These are phyloP conservation scores for Pigoraptor vietnamica DNA, from an alignment of 78 protist species.

Conservation along the genomic window DNA sequence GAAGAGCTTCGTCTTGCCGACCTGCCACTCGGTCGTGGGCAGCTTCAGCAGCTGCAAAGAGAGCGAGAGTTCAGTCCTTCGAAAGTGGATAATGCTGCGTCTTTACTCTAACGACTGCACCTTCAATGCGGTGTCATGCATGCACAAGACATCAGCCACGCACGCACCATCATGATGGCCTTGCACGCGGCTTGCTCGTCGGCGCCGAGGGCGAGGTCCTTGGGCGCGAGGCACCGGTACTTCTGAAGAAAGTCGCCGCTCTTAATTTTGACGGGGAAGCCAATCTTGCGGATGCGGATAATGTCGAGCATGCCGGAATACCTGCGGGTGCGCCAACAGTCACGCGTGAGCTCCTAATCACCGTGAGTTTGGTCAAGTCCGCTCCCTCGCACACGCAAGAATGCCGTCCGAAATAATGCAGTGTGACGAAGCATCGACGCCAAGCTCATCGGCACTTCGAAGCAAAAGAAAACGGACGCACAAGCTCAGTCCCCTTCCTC, in stretches of 20 bases:
- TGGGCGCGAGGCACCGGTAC: neutral
- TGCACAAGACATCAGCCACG: neutral
- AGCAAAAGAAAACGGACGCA: no score
- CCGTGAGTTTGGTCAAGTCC: no score
- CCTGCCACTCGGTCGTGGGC: neutral
- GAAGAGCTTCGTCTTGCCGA: slow-evolving; percentile 22
- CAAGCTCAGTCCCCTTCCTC: neutral
- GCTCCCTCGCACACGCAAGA: no score
- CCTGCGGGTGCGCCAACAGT: neutral
- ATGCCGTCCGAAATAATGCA: no score
- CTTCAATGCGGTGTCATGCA: no score
- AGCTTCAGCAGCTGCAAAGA: neutral
- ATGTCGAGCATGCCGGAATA: slow-evolving; percentile 76
- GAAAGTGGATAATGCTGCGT: no score
- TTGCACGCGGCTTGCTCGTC: neutral
- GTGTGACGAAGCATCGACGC: no score
- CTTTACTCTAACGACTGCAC: no score
- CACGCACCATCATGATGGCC: neutral
- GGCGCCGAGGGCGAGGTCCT: neutral
- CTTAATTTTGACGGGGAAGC: slow-evolving; percentile 48
- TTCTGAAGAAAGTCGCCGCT: neutral
- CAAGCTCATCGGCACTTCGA: no score
- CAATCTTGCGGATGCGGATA: slow-evolving; percentile 66
- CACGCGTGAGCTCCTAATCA: no score
- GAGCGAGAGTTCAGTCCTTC: no score